phyloP scores from a whole-genome alignment of 2,329 filamentous ascomycete species.

The Trichoderma sp. region DNA sequence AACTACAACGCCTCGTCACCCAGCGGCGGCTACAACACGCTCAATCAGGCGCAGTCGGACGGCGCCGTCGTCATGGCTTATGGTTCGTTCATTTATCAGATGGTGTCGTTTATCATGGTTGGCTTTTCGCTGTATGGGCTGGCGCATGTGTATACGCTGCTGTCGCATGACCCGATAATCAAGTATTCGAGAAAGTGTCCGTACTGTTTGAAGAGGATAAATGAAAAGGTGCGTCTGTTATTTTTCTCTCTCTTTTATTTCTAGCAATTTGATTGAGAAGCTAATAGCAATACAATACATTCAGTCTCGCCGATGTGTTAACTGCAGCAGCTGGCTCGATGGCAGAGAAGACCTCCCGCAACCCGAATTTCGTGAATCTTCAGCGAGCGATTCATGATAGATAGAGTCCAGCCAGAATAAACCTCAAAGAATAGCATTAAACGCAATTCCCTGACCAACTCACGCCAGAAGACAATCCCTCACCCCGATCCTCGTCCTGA shows the following conservation, averaged over 20 bases:
- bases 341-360: slow-evolving; percentile 49
- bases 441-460: neutral
- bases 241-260: neutral
- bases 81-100: slow-evolving; percentile 65
- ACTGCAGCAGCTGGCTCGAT: slow-evolving; percentile 58
- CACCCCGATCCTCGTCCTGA: neutral
- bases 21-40: slow-evolving; percentile 69
- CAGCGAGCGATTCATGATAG: neutral
- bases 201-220: slow-evolving; percentile 67
- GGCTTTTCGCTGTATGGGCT: slow-evolving; percentile 68
- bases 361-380: neutral
- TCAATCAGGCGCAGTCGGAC: slow-evolving; percentile 69
- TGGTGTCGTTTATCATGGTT: slow-evolving; percentile 68
- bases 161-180: slow-evolving; percentile 69
- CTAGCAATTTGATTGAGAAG: neutral
- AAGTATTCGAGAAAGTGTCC: slow-evolving; percentile 71
- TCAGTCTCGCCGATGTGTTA: slow-evolving; percentile 51
- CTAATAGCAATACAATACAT: neutral
- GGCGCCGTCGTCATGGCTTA: slow-evolving; percentile 75
- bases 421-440: neutral
- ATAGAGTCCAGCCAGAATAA: neutral
- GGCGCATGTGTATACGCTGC: slow-evolving; percentile 63
- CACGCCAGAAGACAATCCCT: neutral
- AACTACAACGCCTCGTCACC: slow-evolving; percentile 49
- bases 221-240: slow-evolving; percentile 59